Evolutionary conservation across 805 yeast genomes (phyloP).

Genomic region (Zygoascus flipseniorum): DNA sequence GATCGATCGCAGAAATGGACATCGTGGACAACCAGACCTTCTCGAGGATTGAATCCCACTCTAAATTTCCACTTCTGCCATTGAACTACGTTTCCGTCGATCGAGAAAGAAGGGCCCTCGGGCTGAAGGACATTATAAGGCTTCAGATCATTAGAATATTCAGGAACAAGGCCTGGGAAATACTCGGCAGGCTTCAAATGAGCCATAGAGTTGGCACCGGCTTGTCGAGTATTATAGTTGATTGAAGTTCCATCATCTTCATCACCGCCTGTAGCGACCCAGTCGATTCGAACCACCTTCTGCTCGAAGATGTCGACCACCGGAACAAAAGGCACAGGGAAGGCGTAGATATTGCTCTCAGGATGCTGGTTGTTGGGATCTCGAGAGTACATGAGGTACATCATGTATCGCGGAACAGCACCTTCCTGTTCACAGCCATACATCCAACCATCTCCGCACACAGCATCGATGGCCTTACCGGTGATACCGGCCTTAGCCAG

Average conservation of each 20-base stretch:
- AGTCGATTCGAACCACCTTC: constrained; percentile 65
- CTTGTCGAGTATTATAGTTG: constrained; percentile 42
- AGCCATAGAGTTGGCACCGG: constrained; percentile 41
- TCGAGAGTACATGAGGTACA: constrained; percentile 70
- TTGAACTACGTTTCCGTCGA: constrained; percentile 46
- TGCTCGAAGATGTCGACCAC: constrained; percentile 57
- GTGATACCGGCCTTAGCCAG: constrained; percentile 49
- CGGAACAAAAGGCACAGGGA: constrained; percentile 69
- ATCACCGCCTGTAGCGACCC: constrained; percentile 64
- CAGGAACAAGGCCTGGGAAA: constrained; percentile 1
- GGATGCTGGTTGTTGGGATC: constrained; percentile 41
- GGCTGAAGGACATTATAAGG: constrained; percentile 79
- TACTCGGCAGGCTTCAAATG: constrained; percentile 1
- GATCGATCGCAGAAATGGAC: constrained; percentile 70
- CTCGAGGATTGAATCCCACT: constrained; percentile 62
- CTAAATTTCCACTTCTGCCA: constrained; percentile 87
- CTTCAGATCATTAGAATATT: constrained; percentile 39
- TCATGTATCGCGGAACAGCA: constrained; percentile 35
- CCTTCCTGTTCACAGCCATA: constrained; percentile 65
- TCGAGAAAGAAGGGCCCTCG: constrained; percentile 66
- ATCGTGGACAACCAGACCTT: constrained; percentile 70
- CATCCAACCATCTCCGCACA: constrained; percentile 76
- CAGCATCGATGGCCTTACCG: constrained; percentile 20
- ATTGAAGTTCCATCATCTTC: constrained; percentile 38
- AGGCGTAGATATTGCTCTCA: constrained; percentile 37